These are phyloP conservation scores for Arbutus unedo DNA, from an alignment of 148 eudicot species.

Conservation along the genomic window DNA sequence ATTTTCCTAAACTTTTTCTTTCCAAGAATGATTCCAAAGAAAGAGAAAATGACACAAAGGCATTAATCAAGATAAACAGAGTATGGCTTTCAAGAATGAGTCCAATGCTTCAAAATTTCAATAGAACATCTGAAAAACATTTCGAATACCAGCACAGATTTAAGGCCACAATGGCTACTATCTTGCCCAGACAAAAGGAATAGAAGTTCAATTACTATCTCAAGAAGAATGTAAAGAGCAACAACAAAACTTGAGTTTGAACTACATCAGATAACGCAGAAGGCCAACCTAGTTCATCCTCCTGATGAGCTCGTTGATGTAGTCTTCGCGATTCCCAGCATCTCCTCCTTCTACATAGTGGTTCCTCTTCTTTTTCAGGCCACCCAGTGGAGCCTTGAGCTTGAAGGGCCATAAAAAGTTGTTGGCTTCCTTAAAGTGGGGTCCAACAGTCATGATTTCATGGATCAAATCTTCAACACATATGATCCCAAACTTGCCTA, in stretches of 20 bases:
- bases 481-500: conserved; percentile 32
- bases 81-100: not conserved
- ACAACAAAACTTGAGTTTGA: not conserved
- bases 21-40: too few species aligned
- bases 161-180: not conserved
- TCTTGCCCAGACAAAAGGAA: not conserved
- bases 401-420: conserved; percentile 50
- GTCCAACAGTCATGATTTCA: conserved; percentile 42
- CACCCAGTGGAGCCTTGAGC: conserved; percentile 45
- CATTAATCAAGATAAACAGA: not conserved
- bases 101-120: not conserved
- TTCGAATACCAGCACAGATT: not conserved
- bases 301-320: conserved; percentile 43
- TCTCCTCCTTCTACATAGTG: conserved; percentile 52
- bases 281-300: conserved; percentile 34
- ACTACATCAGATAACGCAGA: not conserved
- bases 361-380: conserved; percentile 43
- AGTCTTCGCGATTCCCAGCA: conserved; percentile 42
- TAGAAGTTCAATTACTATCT: not conserved
- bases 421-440: conserved; percentile 42
- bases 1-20: too few species aligned
- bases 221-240: not conserved
- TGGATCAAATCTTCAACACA: conserved; percentile 39
- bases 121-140: not conserved
- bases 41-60: not conserved